Evolutionary conservation across 306 rosid genomes (phyloP).

Genomic region (Lathyrus aphaca): DNA sequence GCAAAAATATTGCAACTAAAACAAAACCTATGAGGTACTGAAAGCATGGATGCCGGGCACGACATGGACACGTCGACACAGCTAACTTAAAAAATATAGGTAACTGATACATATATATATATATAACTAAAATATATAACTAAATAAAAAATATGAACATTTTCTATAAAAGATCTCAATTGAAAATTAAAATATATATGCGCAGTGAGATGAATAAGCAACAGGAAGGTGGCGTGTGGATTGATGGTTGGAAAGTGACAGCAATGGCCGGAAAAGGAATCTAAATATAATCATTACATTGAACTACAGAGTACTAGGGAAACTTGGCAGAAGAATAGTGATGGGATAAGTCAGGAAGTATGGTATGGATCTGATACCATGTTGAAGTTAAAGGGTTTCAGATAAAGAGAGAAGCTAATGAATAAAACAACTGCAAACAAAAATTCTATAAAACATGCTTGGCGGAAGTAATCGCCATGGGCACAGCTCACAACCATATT

Average conservation of each 20-base stretch:
- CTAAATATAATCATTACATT: conserved; percentile 7
- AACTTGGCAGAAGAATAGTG: neutral
- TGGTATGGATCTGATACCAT: neutral
- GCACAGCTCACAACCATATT: neutral
- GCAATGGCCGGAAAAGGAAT: neutral
- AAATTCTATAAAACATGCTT: neutral
- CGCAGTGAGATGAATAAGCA: neutral
- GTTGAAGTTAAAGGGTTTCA: neutral
- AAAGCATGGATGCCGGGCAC: too few species aligned
- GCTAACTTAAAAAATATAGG: too few species aligned
- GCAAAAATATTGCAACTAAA: neutral
- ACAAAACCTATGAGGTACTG: neutral
- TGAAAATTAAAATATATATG: too few species aligned
- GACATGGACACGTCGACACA: too few species aligned
- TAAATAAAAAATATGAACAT: too few species aligned
- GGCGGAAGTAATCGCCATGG: conserved; percentile 24
- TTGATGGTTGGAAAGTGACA: neutral
- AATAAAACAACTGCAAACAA: conserved; percentile 4
- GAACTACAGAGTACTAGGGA: neutral
- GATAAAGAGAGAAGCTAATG: neutral
- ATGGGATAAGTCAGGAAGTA: neutral
- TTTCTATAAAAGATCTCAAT: too few species aligned
- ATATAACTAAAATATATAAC: too few species aligned
- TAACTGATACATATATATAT: too few species aligned
- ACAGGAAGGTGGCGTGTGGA: neutral